Evolutionary conservation across 202 grass and related monocot species (phyloP).

Genomic region (Schoenoplectus triqueter): DNA sequence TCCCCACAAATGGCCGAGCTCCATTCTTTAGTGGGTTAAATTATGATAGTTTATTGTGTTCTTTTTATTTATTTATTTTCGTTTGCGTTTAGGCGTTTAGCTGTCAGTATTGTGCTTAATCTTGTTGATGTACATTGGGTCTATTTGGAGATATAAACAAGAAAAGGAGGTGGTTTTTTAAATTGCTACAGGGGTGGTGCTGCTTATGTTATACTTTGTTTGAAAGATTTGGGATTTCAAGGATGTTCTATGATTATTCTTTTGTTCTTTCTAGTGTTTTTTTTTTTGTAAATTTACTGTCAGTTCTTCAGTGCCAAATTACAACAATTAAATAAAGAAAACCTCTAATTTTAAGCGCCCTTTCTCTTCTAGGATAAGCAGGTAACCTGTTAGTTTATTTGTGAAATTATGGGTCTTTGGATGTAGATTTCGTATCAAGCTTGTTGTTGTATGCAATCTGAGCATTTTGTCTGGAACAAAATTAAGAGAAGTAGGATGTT

Average conservation of each 20-base stretch:
- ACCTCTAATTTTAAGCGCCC: neutral
- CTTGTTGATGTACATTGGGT: neutral
- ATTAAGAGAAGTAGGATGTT: neutral
- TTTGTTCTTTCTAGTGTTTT: neutral
- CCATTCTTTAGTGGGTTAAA: neutral
- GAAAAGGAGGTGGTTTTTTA: neutral
- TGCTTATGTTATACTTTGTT: constrained; percentile 1
- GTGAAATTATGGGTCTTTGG: constrained; percentile 1
- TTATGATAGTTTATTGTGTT: neutral
- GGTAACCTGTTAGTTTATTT: neutral
- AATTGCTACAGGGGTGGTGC: neutral
- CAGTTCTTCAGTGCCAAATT: neutral
- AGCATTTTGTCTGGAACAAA: neutral
- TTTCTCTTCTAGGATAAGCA: neutral
- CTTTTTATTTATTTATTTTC: neutral
- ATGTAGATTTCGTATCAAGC: constrained; percentile 1
- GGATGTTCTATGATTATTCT: neutral
- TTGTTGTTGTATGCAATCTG: constrained; percentile 9
- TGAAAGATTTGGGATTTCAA: neutral
- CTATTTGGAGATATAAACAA: neutral
- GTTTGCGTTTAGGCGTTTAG: neutral
- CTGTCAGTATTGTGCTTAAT: neutral
- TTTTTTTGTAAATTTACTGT: neutral
- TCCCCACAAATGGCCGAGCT: neutral
- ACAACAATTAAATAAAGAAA: constrained; percentile 22